These are phyloP conservation scores for Atkinsonella texensis DNA, from an alignment of 2,329 filamentous ascomycete species.

Conservation along the genomic window DNA sequence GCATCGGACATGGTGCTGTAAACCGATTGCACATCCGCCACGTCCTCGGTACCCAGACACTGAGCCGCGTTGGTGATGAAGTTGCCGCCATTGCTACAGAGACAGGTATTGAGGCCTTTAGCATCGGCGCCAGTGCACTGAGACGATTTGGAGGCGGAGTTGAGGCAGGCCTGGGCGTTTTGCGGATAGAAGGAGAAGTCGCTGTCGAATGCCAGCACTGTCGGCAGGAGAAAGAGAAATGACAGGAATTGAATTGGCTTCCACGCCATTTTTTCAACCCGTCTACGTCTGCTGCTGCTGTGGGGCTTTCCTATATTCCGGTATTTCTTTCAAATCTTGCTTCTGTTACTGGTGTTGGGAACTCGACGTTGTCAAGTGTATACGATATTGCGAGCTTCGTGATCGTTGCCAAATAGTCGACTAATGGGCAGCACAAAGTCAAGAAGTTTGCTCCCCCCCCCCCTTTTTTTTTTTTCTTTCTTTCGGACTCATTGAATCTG, in stretches of 20 bases:
- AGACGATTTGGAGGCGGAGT: constrained; percentile 25
- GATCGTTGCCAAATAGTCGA: background rate
- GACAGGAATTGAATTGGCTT: constrained; percentile 15
- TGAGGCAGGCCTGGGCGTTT: constrained; percentile 27
- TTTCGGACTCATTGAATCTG: background rate
- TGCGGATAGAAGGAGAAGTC: constrained; percentile 24
- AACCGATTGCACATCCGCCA: constrained; percentile 26
- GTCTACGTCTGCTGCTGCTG: background rate
- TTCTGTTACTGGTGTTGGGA: background rate
- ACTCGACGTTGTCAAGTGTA: background rate
- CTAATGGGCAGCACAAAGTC: too few relatives aligned
- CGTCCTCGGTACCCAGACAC: constrained; percentile 28
- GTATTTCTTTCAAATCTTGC: background rate
- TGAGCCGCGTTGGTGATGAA: constrained; percentile 35
- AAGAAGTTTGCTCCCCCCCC: too few relatives aligned
- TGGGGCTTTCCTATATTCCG: too few relatives aligned
- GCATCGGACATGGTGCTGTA: constrained; percentile 31
- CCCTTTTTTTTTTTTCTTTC: too few relatives aligned
- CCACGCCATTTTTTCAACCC: constrained; percentile 12
- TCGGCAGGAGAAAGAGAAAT: constrained; percentile 16
- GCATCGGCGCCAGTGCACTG: constrained; percentile 29
- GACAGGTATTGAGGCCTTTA: constrained; percentile 32
- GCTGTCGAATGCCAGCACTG: constrained; percentile 15
- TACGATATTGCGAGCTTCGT: background rate
- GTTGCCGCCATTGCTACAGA: constrained; percentile 36